Percentiles rank a stretch among this genome's conserved stretches.
phyloP scores from a whole-genome alignment of 2,329 filamentous ascomycete species.

The Rutstroemia sydowiana region DNA sequence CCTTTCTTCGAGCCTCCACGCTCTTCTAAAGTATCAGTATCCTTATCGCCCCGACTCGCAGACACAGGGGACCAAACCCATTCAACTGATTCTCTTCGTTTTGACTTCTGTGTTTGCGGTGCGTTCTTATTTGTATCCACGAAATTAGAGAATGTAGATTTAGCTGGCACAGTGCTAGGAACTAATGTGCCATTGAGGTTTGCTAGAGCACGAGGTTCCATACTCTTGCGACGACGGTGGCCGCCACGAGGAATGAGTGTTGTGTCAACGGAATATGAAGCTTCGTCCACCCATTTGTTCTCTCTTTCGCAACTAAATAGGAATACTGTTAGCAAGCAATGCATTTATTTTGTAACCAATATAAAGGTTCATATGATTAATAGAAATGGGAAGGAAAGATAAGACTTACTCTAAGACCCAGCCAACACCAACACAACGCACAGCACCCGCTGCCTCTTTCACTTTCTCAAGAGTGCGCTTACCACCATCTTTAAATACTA shows the following conservation, averaged over 20 bases:
- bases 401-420: conserved; percentile 79
- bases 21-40: too few species aligned
- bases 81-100: conserved; percentile 27
- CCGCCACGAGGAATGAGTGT: conserved; percentile 61
- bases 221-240: conserved; percentile 67
- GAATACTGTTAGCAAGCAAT: conserved; percentile 27
- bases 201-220: conserved; percentile 66
- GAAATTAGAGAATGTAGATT: conserved; percentile 25
- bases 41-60: too few species aligned
- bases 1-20: too few species aligned
- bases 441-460: conserved; percentile 60
- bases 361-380: too few species aligned
- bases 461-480: conserved; percentile 77
- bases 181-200: conserved; percentile 62
- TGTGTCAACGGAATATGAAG: conserved; percentile 61
- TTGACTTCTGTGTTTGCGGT: conserved; percentile 24
- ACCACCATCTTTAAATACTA: conserved; percentile 83
- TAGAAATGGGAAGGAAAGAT: background rate
- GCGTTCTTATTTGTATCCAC: conserved; percentile 22
- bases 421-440: conserved; percentile 79
- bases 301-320: conserved; percentile 66
- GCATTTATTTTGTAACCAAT: too few species aligned
- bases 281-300: conserved; percentile 70
- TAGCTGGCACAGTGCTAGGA: conserved; percentile 27
- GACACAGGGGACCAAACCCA: conserved; percentile 29